Percentiles rank a stretch among this genome's conserved stretches.
These are phyloP conservation scores for Trichosporon coremiiforme DNA, from an alignment of 1,284 basidiomycete genomes.

Conservation along the genomic window DNA sequence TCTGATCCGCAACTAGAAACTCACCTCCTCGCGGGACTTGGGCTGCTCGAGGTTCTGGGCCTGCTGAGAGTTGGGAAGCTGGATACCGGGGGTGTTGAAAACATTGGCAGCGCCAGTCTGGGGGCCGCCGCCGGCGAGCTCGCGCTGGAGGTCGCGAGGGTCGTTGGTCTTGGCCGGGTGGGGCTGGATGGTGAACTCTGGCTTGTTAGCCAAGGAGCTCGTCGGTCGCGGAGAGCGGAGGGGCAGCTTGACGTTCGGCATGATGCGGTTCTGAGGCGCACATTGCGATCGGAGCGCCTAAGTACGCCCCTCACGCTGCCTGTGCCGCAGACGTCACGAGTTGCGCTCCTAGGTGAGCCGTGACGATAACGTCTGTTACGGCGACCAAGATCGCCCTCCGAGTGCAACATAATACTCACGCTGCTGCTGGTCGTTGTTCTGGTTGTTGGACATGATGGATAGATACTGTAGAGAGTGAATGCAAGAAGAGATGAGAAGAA, in stretches of 20 bases:
- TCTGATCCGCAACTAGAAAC: constrained; percentile 22
- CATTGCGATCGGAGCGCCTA: background rate
- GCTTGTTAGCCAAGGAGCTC: background rate
- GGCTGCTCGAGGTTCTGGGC: constrained; percentile 54
- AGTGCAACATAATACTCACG: constrained; percentile 34
- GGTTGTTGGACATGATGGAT: constrained; percentile 31
- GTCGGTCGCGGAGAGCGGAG: background rate
- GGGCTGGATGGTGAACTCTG: constrained; percentile 56
- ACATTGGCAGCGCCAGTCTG: constrained; percentile 46
- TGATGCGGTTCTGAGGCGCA: background rate
- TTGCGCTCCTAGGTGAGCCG: background rate
- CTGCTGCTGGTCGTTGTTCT: constrained; percentile 41
- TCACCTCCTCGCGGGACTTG: constrained; percentile 55
- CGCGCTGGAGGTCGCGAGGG: constrained; percentile 51
- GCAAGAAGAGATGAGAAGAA: background rate
- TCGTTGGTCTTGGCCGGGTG: constrained; percentile 58
- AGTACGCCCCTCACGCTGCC: background rate
- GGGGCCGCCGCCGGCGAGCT: constrained; percentile 37
- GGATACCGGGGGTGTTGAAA: constrained; percentile 49
- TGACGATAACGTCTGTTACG: background rate
- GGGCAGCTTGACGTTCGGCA: background rate
- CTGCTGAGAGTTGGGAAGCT: constrained; percentile 44
- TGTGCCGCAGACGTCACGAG: background rate
- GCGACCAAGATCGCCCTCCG: background rate
- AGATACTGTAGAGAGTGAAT: background rate